Conservation (phyloP, 257 asterid genomes). For the Mentha longifolia region DNA sequence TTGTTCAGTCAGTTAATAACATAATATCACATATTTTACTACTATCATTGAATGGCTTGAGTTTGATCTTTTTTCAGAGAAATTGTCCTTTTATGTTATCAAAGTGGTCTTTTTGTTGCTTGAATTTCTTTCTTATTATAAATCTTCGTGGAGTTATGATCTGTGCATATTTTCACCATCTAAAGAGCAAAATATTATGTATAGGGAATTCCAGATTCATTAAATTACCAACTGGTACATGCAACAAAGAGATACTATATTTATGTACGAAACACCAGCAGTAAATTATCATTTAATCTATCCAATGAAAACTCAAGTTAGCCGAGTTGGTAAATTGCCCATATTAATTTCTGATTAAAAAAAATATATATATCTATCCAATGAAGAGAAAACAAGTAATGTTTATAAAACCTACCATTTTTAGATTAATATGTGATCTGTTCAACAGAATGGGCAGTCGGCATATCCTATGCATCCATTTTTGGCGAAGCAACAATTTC, state of each 20-base stretch:
- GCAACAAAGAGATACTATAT: constrained; percentile 17
- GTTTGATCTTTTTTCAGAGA: constrained; percentile 15
- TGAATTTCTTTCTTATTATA: constrained; percentile 9
- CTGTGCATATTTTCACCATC: constrained; percentile 7
- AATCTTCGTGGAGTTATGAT: constrained; percentile 1
- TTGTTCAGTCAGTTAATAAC: background rate
- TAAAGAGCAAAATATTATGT: background rate
- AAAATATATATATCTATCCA: no score
- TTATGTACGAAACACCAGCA: background rate
- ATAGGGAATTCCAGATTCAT: background rate
- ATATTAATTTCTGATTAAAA: no score
- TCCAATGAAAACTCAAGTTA: constrained; percentile 24
- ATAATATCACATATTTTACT: constrained; percentile 11
- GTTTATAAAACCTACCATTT: background rate
- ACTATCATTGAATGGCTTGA: constrained; percentile 17
- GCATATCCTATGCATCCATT: constrained; percentile 43
- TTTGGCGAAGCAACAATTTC: constrained; percentile 47
- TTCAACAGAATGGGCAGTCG: constrained; percentile 39
- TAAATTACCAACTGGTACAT: constrained; percentile 25
- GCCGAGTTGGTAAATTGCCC: no score
- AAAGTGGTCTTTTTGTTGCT: background rate
- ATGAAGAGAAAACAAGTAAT: background rate
- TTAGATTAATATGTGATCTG: constrained; percentile 32
- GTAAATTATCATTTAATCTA: constrained; percentile 10
- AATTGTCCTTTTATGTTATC: background rate